phyloP scores from a whole-genome alignment of 164 flowering plant genomes.

The Piper betle region DNA sequence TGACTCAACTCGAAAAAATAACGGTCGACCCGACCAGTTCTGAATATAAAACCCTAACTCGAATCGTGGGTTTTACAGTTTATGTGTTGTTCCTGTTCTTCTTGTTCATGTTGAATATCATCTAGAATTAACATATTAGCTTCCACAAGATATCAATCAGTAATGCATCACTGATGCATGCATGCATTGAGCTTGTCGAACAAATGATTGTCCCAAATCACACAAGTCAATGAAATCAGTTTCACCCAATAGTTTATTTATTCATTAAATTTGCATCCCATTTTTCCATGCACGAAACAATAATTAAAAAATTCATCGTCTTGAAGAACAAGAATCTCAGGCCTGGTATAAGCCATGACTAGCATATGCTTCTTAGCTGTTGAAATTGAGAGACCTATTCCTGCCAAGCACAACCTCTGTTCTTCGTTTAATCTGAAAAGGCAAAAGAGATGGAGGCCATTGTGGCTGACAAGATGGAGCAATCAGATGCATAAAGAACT shows the following conservation, averaged over 20 bases:
- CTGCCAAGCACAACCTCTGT: conserved; percentile 1
- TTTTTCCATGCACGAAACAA: conserved; percentile 14
- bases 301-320: conserved; percentile 20
- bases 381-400: conserved; percentile 1
- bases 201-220: conserved; percentile 24
- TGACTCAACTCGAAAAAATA: too few species aligned
- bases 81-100: too few species aligned
- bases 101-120: too few species aligned
- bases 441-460: neutral
- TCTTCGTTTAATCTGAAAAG: neutral
- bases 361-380: conserved; percentile 13
- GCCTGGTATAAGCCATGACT: conserved; percentile 14
- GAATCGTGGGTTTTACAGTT: too few species aligned
- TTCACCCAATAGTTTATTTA: neutral
- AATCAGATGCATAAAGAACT: conserved; percentile 11
- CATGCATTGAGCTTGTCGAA: conserved; percentile 4
- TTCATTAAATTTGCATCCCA: conserved; percentile 10
- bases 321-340: conserved; percentile 34
- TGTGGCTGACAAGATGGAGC: conserved; percentile 15
- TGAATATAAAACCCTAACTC: too few species aligned
- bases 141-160: too few species aligned
- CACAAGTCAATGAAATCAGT: conserved; percentile 25
- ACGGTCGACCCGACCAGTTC: too few species aligned
- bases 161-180: conserved; percentile 7
- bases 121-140: neutral